phyloP scores from a whole-genome alignment of 768 basidiomycete genomes.

The Leccinum incarnatum region DNA sequence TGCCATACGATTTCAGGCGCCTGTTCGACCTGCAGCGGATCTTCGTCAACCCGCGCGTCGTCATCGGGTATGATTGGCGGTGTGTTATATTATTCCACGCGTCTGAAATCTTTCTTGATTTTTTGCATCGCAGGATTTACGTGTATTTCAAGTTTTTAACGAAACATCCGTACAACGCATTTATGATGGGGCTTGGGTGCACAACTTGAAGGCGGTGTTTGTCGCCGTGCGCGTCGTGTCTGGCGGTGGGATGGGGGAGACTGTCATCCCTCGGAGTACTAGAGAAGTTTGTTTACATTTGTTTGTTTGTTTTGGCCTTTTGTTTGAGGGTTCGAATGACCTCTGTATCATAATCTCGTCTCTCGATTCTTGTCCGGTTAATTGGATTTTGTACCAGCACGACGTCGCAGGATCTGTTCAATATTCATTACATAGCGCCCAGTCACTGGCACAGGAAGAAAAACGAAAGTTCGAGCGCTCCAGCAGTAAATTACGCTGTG shows the following conservation, averaged over 20 bases:
- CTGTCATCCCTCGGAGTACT: constrained; percentile 12
- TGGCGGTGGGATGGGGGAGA: constrained; percentile 25
- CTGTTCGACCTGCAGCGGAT: constrained; percentile 36
- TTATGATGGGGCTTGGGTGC: constrained; percentile 38
- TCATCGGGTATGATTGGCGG: constrained; percentile 38
- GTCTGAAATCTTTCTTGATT: too few relatives aligned
- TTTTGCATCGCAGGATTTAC: constrained; percentile 20
- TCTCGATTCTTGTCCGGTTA: too few relatives aligned
- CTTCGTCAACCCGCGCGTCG: constrained; percentile 39
- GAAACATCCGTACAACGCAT: constrained; percentile 38
- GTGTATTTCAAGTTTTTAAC: constrained; percentile 36
- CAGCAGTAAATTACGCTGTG: too few relatives aligned
- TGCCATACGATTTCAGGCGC: constrained; percentile 43
- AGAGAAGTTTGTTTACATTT: too few relatives aligned
- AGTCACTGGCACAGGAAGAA: too few relatives aligned
- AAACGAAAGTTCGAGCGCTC: too few relatives aligned
- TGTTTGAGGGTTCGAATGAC: too few relatives aligned
- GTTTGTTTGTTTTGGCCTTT: too few relatives aligned
- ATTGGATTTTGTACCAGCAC: too few relatives aligned
- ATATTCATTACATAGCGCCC: too few relatives aligned
- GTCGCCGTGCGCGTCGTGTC: constrained; percentile 15
- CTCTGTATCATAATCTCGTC: too few relatives aligned
- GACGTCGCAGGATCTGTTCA: too few relatives aligned
- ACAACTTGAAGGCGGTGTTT: constrained; percentile 25
- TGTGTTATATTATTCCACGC: background rate